Conservation (phyloP, 129 eudicot species). For the Heracleum sosnowskyi region DNA sequence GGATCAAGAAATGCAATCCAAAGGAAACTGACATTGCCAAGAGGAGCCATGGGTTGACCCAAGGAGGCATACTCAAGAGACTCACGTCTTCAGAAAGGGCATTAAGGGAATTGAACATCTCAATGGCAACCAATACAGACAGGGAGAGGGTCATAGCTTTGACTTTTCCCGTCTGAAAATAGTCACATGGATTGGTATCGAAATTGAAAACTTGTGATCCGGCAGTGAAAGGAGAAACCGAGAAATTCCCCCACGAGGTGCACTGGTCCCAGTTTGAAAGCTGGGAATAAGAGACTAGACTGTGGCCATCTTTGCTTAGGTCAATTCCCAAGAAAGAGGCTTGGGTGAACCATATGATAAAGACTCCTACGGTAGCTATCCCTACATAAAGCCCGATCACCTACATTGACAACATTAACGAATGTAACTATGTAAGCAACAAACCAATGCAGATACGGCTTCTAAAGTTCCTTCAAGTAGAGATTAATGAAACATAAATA, state of each 20-base stretch:
- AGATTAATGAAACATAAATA: background rate
- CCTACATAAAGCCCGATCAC: conserved; percentile 2
- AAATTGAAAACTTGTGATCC: conserved; percentile 8
- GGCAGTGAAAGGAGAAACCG: background rate
- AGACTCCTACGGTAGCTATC: conserved; percentile 6
- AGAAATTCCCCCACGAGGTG: conserved; percentile 2
- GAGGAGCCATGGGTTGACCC: conserved; percentile 12
- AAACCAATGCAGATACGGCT: background rate
- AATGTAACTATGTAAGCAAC: background rate
- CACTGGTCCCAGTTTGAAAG: conserved; percentile 5
- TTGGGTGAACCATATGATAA: conserved; percentile 5
- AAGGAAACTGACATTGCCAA: conserved; percentile 2
- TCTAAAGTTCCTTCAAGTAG: background rate
- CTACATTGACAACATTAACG: background rate
- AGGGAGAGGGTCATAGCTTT: conserved; percentile 10
- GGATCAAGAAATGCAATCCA: conserved; percentile 10
- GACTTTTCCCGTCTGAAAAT: conserved; percentile 1
- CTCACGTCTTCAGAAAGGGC: conserved; percentile 7
- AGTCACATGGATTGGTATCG: background rate
- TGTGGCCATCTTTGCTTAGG: conserved; percentile 3
- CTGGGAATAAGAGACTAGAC: conserved; percentile 6
- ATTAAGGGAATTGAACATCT: conserved; percentile 7
- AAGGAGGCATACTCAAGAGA: background rate
- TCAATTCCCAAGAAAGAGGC: conserved; percentile 2
- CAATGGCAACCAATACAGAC: conserved; percentile 7